Base-by-base conservation (phyloP, 257 asterid genomes). In the Plectranthus barbatus region DNA sequence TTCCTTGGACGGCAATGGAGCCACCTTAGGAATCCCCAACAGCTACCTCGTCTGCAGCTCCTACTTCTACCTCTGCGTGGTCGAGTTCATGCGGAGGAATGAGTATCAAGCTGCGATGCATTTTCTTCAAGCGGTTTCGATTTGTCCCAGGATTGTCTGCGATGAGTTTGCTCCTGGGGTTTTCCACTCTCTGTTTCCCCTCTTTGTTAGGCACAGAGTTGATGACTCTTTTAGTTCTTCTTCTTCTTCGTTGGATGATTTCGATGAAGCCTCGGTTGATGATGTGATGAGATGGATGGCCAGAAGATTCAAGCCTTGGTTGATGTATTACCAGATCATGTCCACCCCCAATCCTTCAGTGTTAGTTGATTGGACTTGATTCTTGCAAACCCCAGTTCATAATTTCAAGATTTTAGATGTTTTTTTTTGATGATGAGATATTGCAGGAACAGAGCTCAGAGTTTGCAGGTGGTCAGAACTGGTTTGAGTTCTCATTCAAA, bases 291-390 rank as follows among this genome's bases (percentile, higher is more conserved):
- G 76, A 64, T 72, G 80, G 78, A 81, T 91, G 65, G 94, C 89
- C 0, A 69, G 67, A 66, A 81, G 80, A 3, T 91, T 77, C 49
- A 88, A 84, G 81, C 95, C 96, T 0, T 89, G 96, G 92, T 62
- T 91, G 50, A 73, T 83, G 83, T 91, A 91, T 52, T 86, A 88
- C 66, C 92, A 79, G 74, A 89, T 91, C 10, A 86, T 88, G 87
- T 80, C 95, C 9, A 44, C 64, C 20, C n/a, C n/a, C n/a, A n/a
- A n/a, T n/a, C n/a, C n/a, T n/a, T n/a, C n/a, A n/a, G n/a, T n/a
- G n/a, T n/a, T n/a, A n/a, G n/a, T n/a, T n/a, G n/a, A n/a, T n/a
- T n/a, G n/a, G n/a, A n/a, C n/a, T n/a, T n/a, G n/a, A n/a, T n/a
- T n/a, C n/a, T n/a, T n/a, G n/a, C n/a, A n/a, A n/a, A n/a, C n/a